Conservation (phyloP, 345 rosid genomes). For the Eucalyptus regnans region DNA sequence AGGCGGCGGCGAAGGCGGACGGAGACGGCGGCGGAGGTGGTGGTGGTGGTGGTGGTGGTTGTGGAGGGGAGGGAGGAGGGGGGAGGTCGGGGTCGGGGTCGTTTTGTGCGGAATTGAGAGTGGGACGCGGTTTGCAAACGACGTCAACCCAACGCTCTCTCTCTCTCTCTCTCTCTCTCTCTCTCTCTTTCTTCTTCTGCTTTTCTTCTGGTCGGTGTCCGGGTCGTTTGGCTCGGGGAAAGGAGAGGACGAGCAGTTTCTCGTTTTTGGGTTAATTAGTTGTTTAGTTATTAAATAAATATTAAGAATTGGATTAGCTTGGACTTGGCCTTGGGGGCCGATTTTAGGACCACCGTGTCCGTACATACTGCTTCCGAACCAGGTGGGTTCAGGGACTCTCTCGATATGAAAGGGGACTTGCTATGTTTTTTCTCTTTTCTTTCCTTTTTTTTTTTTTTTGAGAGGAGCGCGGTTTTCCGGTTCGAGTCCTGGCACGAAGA, state of each 20-base stretch:
- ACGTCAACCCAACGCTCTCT: background rate
- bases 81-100: background rate
- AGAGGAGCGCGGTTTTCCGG: fast-evolving
- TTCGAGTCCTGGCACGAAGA: too few species aligned
- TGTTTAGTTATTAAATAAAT: background rate
- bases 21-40: background rate
- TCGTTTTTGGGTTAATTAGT: background rate
- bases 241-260: background rate
- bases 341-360: background rate
- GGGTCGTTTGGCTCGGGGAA: background rate
- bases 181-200: background rate
- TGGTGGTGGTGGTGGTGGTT: background rate
- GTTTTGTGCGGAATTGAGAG: background rate
- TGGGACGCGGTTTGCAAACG: background rate
- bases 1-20: background rate
- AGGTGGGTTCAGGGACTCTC: too few species aligned
- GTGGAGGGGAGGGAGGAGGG: background rate
- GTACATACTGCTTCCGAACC: background rate
- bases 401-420: too few species aligned
- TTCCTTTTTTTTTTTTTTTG: fast-evolving
- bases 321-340: background rate
- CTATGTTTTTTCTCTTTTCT: too few species aligned
- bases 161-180: background rate
- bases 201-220: background rate
- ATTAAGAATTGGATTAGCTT: background rate